Evolutionary conservation across 1,284 basidiomycete genomes (phyloP), one percentile per base, ranked within the genome.

Genomic region (Mycena sp.): DNA sequence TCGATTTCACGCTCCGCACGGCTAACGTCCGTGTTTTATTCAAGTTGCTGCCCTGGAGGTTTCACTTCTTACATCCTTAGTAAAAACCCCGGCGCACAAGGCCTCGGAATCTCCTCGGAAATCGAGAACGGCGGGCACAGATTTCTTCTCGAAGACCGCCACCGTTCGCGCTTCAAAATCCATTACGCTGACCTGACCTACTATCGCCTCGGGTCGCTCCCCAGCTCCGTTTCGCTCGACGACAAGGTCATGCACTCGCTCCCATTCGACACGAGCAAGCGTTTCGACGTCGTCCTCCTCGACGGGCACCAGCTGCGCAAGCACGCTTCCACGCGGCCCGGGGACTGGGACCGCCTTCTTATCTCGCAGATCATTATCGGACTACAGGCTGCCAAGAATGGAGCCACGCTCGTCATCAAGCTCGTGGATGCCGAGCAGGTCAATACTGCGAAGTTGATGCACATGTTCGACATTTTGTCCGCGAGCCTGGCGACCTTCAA

Each of bases 301-400:
- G 76, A 76, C 37, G 76, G 73, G 0, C 71, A 76, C 55, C 71
- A 71, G 17, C 60, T 77, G 17, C 75, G 71, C 40, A 67, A 53
- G 17, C 61, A 67, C 28, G 61, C 62, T 30, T 49, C 61, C 45
- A 51, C 50, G 44, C 57, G 16, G 35, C 38, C 63, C 5, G 58
- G 61, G 6, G 64, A 69, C 49, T 64, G 68, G 26, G 71, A 73
- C 50, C 70, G 71, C 29, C 70, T 76, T 12, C 68, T 76, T 26
- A 61, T 76, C 29, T 69, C 71, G 25, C 75, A 76, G 59, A 63
- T 77, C 58, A 69, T 76, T 53, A 67, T 78, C 38, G 72, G 70
- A 2, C 63, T 78, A 29, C 63, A 67, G 32, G 58, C 67, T 0
- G 67, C 72, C 6, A 62, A 67, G 17, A 48, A 37, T 0, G 72